Percentiles rank a stretch among this genome's conserved stretches.
Evolutionary conservation across 2,329 filamentous ascomycete species (phyloP).

Genomic region (Colletotrichum sp.): DNA sequence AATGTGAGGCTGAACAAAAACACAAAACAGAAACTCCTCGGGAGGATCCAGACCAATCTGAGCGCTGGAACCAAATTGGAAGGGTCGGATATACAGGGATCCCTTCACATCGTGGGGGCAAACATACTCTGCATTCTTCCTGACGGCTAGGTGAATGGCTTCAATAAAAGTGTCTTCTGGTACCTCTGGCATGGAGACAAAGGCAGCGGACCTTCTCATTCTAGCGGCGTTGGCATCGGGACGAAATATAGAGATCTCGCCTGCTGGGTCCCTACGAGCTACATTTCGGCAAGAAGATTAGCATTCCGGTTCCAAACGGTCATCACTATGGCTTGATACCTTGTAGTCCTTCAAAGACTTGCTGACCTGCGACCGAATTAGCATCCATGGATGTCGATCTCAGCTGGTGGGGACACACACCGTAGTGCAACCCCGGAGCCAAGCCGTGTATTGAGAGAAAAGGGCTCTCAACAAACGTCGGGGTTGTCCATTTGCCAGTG

Average conservation of each 20-base stretch:
- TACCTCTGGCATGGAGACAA: conserved; percentile 65
- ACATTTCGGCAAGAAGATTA: not conserved
- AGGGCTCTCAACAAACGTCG: not conserved
- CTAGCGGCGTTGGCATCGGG: not conserved
- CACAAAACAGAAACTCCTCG: conserved; percentile 68
- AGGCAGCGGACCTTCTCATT: not conserved
- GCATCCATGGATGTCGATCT: not conserved
- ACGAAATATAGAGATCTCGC: not conserved
- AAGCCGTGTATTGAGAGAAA: not conserved
- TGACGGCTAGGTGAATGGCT: conserved; percentile 65
- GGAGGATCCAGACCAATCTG: not conserved
- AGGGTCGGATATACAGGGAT: conserved; percentile 70
- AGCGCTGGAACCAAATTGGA: conserved; percentile 58
- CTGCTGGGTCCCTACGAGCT: not conserved
- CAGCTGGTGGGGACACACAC: not conserved
- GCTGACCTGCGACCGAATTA: not conserved
- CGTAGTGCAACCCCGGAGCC: not conserved
- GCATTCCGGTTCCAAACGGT: not conserved
- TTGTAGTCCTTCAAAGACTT: not conserved
- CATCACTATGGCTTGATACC: not conserved
- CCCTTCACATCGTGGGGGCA: conserved; percentile 67
- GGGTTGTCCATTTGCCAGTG: not conserved
- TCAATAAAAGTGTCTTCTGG: conserved; percentile 63
- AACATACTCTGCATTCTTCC: conserved; percentile 70
- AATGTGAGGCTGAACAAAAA: conserved; percentile 70